Conservation (phyloP, 225 moss, liverwort and hornwort species). For the Straminergon stramineum region DNA sequence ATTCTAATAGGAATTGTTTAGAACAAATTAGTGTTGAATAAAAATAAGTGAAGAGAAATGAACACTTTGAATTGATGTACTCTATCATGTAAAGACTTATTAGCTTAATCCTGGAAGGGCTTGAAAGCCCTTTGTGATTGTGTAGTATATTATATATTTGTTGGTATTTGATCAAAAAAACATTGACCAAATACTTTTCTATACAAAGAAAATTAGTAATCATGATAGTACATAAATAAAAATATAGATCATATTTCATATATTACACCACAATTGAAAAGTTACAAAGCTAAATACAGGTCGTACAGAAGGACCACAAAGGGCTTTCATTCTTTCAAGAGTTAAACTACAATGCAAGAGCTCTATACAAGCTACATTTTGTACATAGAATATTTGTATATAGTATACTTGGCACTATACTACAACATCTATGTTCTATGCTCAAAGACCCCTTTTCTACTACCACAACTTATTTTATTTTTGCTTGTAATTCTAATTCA, state of each 20-base stretch:
- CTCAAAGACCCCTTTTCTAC: too few relatives aligned
- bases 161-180: too few relatives aligned
- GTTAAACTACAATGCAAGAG: neutral
- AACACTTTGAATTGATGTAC: neutral
- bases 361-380: neutral
- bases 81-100: neutral
- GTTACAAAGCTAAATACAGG: too few relatives aligned
- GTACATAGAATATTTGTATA: neutral
- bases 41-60: neutral
- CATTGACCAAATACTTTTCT: too few relatives aligned
- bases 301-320: too few relatives aligned
- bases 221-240: too few relatives aligned
- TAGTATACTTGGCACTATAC: neutral
- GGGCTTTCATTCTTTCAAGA: too few relatives aligned
- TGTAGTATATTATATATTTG: too few relatives aligned
- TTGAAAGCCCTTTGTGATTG: too few relatives aligned
- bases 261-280: too few relatives aligned
- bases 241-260: too few relatives aligned
- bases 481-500: accelerated
- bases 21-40: neutral
- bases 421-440: accelerated
- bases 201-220: too few relatives aligned
- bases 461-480: neutral
- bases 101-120: neutral
- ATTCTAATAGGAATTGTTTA: neutral